phyloP scores from a whole-genome alignment of 1,284 basidiomycete genomes.

The Thelephora terrestris region DNA sequence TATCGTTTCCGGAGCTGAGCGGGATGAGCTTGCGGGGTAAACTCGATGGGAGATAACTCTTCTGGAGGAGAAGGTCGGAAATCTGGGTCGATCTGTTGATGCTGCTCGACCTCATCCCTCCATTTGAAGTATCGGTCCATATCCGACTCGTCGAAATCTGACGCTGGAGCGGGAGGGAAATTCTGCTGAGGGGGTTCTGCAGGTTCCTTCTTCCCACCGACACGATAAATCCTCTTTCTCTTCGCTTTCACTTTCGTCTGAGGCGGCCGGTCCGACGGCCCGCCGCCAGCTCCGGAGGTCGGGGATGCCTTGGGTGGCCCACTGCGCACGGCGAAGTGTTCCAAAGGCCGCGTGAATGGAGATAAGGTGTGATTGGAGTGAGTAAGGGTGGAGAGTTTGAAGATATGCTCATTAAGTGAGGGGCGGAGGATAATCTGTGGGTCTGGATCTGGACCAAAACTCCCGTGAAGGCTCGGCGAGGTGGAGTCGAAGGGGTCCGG shows the following conservation, averaged over 20 bases:
- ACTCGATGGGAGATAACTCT: not conserved
- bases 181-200: conserved; percentile 7
- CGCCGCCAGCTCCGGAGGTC: conserved; percentile 18
- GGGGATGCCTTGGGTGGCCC: conserved; percentile 50
- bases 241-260: conserved; percentile 55
- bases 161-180: conserved; percentile 27
- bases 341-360: conserved; percentile 79
- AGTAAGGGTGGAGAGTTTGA: conserved; percentile 75
- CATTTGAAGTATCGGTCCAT: conserved; percentile 70
- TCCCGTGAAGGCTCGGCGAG: conserved; percentile 27
- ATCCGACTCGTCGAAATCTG: conserved; percentile 65
- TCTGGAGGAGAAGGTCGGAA: not conserved
- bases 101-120: conserved; percentile 29
- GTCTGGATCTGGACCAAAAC: conserved; percentile 23
- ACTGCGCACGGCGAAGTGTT: conserved; percentile 85
- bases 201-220: conserved; percentile 36
- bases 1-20: not conserved
- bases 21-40: not conserved
- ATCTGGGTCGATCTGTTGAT: not conserved
- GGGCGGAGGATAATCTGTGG: conserved; percentile 65
- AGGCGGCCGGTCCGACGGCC: conserved; percentile 24
- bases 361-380: conserved; percentile 86
- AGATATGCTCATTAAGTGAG: conserved; percentile 61
- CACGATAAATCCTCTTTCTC: conserved; percentile 63
- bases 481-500: conserved; percentile 27